Base-by-base conservation (phyloP, 495 filamentous ascomycete genomes). In the Trichoderma parareesei region DNA sequence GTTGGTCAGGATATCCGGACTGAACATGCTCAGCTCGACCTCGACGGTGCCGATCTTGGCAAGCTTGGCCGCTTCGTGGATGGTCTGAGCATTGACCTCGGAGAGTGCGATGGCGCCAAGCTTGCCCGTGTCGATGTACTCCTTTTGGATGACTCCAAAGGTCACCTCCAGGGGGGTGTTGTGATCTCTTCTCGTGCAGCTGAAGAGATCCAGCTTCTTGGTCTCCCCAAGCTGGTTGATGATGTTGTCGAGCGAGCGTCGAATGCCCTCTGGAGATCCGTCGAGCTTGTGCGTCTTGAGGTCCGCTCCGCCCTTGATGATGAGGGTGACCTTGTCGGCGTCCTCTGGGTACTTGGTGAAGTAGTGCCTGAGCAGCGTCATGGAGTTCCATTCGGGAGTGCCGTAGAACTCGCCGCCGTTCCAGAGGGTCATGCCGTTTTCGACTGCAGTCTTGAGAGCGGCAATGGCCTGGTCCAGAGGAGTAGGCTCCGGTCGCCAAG, bases 371-470 rank as follows among this genome's bases (percentile, higher is more conserved):
- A 90, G 76, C 5, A 91, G 77, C 61, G 81, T 78, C 4, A 90
- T 78, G 13, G 81, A 84, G 79, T 93, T 91, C 78, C 80, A 78
- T 35, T 88, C 82, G 2, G 84, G 82, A 0, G 85, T 79, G 57
- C 91, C 91, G 75, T 95, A 95, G 70, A 95, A 82, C 67, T 92
- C 88, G 68, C 87, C 90, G 53, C 81, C 90, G 71, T 93, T 93
- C 90, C 90, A 93, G 74, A 90, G 85, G 74, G 88, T 74, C 80
- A 82, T 72, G 40, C 90, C 89, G 11, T 77, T 75, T n/a, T 77
- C 70, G 60, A 94, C 78, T 14, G 91, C 80, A 27, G 85, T 81
- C 67, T 83, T 84, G 76, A 94, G 79, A 7, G 88, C 82, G 65
- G 82, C 82, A 71, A 93, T 87, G 66, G 87, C 81, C 70, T 87